Evolutionary conservation across 345 rosid species (phyloP), one percentile per base, ranked within the genome.

Genomic region (Excoecaria agallocha): DNA sequence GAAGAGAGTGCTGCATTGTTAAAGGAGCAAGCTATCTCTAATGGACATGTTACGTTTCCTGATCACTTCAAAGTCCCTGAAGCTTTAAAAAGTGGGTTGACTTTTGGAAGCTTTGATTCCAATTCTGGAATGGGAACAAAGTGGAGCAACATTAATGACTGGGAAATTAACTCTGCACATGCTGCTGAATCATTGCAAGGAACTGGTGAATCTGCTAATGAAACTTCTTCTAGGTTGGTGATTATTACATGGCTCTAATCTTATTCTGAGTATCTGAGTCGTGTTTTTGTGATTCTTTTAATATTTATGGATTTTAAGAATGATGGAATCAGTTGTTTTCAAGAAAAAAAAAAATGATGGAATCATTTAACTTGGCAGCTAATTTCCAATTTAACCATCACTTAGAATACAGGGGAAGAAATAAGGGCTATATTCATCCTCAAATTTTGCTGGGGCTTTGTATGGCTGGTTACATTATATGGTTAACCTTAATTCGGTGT

Each of bases 41-140:
- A 80, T 74, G 85, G 86, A 19, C 91, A 87, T 62, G 96, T 94
- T 37, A 92, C 87, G 63, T 94, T 94, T 74, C 97, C 97, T 1
- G 77, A 82, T 77, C 96, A 90, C 86, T 88, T 92, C 78, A 85
- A 87, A 77, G 92, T 84, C 49, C 84, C 92, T 25, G 86, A 89
- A 76, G 91, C 83, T 72, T 76, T 91, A 61, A 90, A 86, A 77
- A 89, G 82, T 82, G 92, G 93, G 43, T 82, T 92, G 77, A 87
- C 87, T 69, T 94, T 94, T 87, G 98, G 98, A 82, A 94, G 96
- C 82, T 90, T 94, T 74, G 92, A 79, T 78, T 70, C 86, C 72
- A 72, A 63, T 78, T 76, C 86, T 76, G 87, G 78, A 52, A 62
- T 60, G 66, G 83, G 71, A 71, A 70, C 78, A 39, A 87, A 84